phyloP scores from a whole-genome alignment of 2,329 filamentous ascomycete genomes.

The Colletotrichum plurivorum region DNA sequence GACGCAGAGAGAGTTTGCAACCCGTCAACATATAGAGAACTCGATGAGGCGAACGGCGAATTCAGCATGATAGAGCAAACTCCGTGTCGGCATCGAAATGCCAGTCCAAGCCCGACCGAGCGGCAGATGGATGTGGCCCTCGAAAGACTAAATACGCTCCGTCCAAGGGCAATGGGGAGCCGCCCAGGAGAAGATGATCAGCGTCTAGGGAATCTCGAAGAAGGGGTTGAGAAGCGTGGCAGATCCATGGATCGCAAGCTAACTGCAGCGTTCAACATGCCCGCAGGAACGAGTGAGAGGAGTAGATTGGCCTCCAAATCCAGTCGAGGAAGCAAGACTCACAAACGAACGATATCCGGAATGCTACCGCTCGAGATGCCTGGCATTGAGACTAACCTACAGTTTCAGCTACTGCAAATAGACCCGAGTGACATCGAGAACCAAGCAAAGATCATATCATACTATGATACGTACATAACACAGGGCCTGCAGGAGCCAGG shows the following conservation, averaged over 20 bases:
- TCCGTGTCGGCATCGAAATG: not conserved
- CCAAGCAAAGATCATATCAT: not conserved
- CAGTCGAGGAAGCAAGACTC: slow-evolving; percentile 17
- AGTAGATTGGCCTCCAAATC: slow-evolving; percentile 23
- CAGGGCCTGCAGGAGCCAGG: slow-evolving; percentile 21
- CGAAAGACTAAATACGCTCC: slow-evolving; percentile 26
- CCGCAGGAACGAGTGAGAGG: slow-evolving; percentile 14
- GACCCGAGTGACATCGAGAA: slow-evolving; percentile 4
- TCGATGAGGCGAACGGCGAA: not conserved
- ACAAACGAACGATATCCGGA: slow-evolving; percentile 31
- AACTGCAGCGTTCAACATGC: not conserved
- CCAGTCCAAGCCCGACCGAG: slow-evolving; percentile 4
- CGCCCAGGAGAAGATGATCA: not conserved
- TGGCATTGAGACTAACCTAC: not conserved
- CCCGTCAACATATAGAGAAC: not conserved
- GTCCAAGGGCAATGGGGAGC: not conserved
- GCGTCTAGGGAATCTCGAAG: not conserved
- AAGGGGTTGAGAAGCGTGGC: not conserved
- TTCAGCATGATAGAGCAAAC: not conserved
- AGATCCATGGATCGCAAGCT: slow-evolving; percentile 4
- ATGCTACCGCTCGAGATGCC: slow-evolving; percentile 22
- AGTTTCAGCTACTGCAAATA: slow-evolving; percentile 7
- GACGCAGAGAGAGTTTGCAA: not conserved
- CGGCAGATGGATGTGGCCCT: slow-evolving; percentile 13
- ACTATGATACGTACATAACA: slow-evolving; percentile 26